Conservation (phyloP, 441 rosid species). For the Daphne laureola region DNA sequence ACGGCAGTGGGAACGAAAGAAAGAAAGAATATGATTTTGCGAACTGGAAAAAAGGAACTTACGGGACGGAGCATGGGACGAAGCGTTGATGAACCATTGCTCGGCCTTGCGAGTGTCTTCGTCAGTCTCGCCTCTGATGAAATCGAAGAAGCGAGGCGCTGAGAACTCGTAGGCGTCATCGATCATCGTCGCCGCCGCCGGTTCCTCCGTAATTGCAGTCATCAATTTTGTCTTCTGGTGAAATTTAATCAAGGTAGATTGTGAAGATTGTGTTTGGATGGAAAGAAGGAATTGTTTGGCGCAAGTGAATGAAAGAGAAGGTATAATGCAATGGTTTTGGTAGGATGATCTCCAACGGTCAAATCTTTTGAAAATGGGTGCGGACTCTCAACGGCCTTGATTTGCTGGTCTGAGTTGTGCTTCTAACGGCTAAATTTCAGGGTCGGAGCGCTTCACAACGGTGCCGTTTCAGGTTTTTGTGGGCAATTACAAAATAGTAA, state of each 20-base stretch:
- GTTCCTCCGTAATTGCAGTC: slow-evolving; percentile 15
- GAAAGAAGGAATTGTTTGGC: neutral
- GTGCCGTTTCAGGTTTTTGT: slow-evolving; percentile 17
- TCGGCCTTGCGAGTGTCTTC: slow-evolving; percentile 62
- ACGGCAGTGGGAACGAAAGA: too few species aligned
- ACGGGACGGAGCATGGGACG: slow-evolving; percentile 91
- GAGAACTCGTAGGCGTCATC: slow-evolving; percentile 81
- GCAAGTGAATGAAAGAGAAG: slow-evolving; percentile 10
- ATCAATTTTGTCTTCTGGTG: slow-evolving; percentile 5
- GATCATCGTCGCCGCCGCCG: slow-evolving; percentile 22
- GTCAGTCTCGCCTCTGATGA: slow-evolving; percentile 56
- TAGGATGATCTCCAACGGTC: slow-evolving; percentile 57
- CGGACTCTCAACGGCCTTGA: slow-evolving; percentile 25
- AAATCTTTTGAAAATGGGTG: slow-evolving; percentile 33
- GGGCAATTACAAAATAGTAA: too few species aligned
- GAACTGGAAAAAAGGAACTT: slow-evolving; percentile 19
- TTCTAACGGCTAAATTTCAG: slow-evolving; percentile 42
- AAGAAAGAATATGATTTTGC: too few species aligned
- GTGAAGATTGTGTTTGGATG: slow-evolving; percentile 4
- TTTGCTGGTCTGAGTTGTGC: slow-evolving; percentile 7
- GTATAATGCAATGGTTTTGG: slow-evolving; percentile 23
- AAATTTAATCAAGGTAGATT: neutral
- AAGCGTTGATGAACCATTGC: slow-evolving; percentile 75
- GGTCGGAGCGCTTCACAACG: slow-evolving; percentile 13
- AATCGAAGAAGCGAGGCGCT: slow-evolving; percentile 83